These are phyloP conservation scores for Pythium sp. DNA, from an alignment of 352 stramenopile genomes.

Conservation along the genomic window DNA sequence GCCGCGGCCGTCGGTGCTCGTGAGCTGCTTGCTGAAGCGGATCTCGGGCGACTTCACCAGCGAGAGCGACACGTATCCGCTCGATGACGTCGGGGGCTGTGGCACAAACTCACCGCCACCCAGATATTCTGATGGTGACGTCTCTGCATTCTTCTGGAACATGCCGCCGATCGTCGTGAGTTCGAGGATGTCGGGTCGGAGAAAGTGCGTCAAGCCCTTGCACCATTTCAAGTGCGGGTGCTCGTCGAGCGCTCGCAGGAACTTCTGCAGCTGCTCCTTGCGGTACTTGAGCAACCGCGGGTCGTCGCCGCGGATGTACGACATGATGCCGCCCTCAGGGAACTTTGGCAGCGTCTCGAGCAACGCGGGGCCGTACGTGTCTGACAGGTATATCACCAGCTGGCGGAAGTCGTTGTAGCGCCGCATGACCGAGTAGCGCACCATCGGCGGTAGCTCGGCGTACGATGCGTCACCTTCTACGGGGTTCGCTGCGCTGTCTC, in stretches of 20 bases:
- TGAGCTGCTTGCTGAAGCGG: constrained; percentile 54
- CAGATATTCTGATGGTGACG: constrained; percentile 11
- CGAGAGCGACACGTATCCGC: constrained; percentile 76
- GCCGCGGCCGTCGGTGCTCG: constrained; percentile 33
- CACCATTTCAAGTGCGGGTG: constrained; percentile 60
- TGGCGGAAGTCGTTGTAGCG: constrained; percentile 78
- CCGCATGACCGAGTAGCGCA: constrained; percentile 78
- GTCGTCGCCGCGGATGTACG: constrained; percentile 73
- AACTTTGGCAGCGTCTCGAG: constrained; percentile 58
- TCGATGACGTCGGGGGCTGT: constrained; percentile 27
- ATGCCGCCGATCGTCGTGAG: constrained; percentile 35
- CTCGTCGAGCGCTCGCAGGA: constrained; percentile 58
- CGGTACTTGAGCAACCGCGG: constrained; percentile 65
- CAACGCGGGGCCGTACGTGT: constrained; percentile 40
- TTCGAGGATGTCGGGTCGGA: constrained; percentile 54
- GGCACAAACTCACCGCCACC: constrained; percentile 10
- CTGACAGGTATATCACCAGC: constrained; percentile 56
- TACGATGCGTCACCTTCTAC: constrained; percentile 19
- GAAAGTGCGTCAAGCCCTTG: constrained; percentile 52
- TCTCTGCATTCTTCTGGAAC: constrained; percentile 26
- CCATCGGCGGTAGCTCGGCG: constrained; percentile 54
- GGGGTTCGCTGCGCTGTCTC: background rate
- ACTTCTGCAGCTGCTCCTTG: constrained; percentile 59
- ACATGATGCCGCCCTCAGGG: constrained; percentile 64
- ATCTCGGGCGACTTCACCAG: constrained; percentile 74